Evolutionary conservation across 2,329 filamentous ascomycete genomes (phyloP), one percentile per base, ranked within the genome.

Genomic region (Parastagonospora avenae): DNA sequence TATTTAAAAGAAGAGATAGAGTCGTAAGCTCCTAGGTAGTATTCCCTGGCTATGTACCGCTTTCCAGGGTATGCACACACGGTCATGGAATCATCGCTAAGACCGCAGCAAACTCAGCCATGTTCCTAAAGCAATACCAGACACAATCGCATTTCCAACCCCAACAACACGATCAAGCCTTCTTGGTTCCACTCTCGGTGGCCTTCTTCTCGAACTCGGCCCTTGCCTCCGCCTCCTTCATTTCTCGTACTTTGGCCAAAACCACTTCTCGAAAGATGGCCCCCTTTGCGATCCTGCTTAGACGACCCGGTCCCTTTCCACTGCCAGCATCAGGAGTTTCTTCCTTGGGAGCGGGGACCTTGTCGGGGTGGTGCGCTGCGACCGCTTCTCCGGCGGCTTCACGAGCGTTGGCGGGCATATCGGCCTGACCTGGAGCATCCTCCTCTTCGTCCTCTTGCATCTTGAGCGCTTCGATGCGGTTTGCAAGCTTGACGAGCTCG

Each of bases 241-340:
- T 89, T 75, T 96, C 92, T 53, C 89, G 85, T 39, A 96, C 91
- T 79, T 97, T 97, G 59, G 92, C 93, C 50, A 96, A 80, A 11
- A 97, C 93, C 10, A 97, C 90, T 74, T 97, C 93, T 64, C 90
- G 85, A 85, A 97, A 97, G 66, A 97, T 95, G 55, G 91, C 83
- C 41, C 82, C 82, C 63, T 84, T 85, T 30, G 85, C 85, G 57
- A 83, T 72, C 55, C 80, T 83, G 66, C 81, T 81, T 55, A 87
- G 70, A 59, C 81, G 81, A 38, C 78, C 62, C 28, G 66, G 65
- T 16, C 61, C 80, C 71, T 83, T 82, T 42, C 64, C 62, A 14
- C 56, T 62, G 28, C 54, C 45, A 36, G 10, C 56, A 60, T 54
- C 8, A 28, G 32, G n/a, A 8, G 37, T 54, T 9, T 10, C 16